phyloP scores from a whole-genome alignment of 1,284 basidiomycete genomes.

The Pyrrhoderma lamaoense region DNA sequence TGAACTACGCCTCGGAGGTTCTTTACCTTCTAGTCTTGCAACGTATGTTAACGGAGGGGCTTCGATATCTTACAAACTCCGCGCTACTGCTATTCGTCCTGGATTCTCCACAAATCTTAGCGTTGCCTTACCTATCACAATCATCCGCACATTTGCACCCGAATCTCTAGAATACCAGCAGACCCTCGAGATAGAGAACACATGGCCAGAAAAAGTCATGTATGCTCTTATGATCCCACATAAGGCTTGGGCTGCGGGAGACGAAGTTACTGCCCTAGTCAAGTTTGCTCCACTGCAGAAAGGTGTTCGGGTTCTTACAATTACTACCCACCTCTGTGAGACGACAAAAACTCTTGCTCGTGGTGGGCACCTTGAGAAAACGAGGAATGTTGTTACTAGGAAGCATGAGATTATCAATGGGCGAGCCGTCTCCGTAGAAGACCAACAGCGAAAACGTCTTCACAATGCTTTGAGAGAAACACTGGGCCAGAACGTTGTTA shows the following conservation, averaged over 20 bases:
- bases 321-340: slow-evolving; percentile 72
- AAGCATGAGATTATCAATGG: slow-evolving; percentile 71
- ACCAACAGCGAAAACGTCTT: slow-evolving; percentile 29
- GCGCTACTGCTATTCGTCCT: slow-evolving; percentile 71
- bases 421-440: slow-evolving; percentile 42
- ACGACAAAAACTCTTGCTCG: slow-evolving; percentile 59
- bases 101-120: slow-evolving; percentile 72
- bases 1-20: slow-evolving; percentile 73
- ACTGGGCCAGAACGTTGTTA: slow-evolving; percentile 5
- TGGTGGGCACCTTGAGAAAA: slow-evolving; percentile 52
- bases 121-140: slow-evolving; percentile 50
- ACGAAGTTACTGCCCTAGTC: slow-evolving; percentile 71
- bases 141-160: slow-evolving; percentile 67
- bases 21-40: slow-evolving; percentile 69
- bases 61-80: slow-evolving; percentile 78
- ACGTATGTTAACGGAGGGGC: slow-evolving; percentile 56
- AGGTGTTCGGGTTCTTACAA: slow-evolving; percentile 65
- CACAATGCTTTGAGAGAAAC: slow-evolving; percentile 23
- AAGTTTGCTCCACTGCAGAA: slow-evolving; percentile 86
- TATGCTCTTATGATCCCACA: slow-evolving; percentile 82
- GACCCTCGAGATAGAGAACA: slow-evolving; percentile 90
- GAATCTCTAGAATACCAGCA: slow-evolving; percentile 93
- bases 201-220: slow-evolving; percentile 94
- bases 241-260: slow-evolving; percentile 88
- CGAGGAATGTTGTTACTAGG: slow-evolving; percentile 52